Evolutionary conservation across 1,284 basidiomycete genomes (phyloP).

Genomic region (Butyriboletus appendiculatus): DNA sequence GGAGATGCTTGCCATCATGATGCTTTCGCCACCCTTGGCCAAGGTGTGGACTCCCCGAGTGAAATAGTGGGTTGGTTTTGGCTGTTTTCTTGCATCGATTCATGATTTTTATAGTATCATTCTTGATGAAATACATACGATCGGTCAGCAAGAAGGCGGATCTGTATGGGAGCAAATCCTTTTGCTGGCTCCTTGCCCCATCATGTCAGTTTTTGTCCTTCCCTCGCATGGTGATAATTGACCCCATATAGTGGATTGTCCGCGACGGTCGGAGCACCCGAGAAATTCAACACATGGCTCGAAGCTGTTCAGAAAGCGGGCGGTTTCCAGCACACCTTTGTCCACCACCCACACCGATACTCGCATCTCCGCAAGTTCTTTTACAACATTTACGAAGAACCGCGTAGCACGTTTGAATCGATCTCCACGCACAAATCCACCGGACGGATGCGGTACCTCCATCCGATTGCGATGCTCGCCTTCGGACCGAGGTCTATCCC

Average conservation of each 20-base stretch:
- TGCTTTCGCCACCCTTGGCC: slow-evolving; percentile 65
- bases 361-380: slow-evolving; percentile 70
- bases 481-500: slow-evolving; percentile 54
- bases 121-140: slow-evolving; percentile 71
- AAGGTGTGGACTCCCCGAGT: slow-evolving; percentile 61
- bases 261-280: slow-evolving; percentile 66
- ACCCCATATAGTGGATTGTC: slow-evolving; percentile 56
- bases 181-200: slow-evolving; percentile 62
- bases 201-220: slow-evolving; percentile 53
- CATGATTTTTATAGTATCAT: slow-evolving; percentile 50
- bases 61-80: slow-evolving; percentile 44
- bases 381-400: slow-evolving; percentile 42
- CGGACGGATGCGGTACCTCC: slow-evolving; percentile 50
- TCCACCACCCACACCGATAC: slow-evolving; percentile 66
- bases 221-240: neutral
- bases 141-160: slow-evolving; percentile 68
- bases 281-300: slow-evolving; percentile 66
- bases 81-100: neutral
- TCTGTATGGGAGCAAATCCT: slow-evolving; percentile 73
- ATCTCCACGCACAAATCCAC: slow-evolving; percentile 40
- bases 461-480: slow-evolving; percentile 57
- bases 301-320: slow-evolving; percentile 58
- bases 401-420: slow-evolving; percentile 37
- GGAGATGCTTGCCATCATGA: slow-evolving; percentile 66
- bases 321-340: slow-evolving; percentile 56